phyloP scores from a whole-genome alignment of 164 flowering plant genomes.

The Vitis cinerea region DNA sequence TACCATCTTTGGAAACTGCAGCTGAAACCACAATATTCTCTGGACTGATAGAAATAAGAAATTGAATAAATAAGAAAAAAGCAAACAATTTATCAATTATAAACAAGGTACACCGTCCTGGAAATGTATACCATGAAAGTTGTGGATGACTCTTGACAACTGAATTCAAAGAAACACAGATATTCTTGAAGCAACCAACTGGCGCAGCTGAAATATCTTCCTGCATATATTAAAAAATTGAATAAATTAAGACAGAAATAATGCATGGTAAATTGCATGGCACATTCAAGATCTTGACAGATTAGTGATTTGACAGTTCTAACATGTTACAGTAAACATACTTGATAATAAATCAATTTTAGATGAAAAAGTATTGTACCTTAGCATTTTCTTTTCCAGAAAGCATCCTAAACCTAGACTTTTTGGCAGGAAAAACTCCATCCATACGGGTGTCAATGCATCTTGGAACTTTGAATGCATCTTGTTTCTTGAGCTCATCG shows the following conservation, averaged over 20 bases:
- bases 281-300: background rate
- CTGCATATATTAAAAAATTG: slow-evolving; percentile 23
- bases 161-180: slow-evolving; percentile 26
- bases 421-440: slow-evolving; percentile 76
- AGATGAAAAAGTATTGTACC: slow-evolving; percentile 36
- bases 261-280: background rate
- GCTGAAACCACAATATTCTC: slow-evolving; percentile 21
- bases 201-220: slow-evolving; percentile 33
- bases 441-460: slow-evolving; percentile 70
- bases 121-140: slow-evolving; percentile 37
- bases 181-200: slow-evolving; percentile 24
- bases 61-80: slow-evolving; percentile 8
- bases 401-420: slow-evolving; percentile 54
- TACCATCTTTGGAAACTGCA: slow-evolving; percentile 31
- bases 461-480: slow-evolving; percentile 48
- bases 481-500: slow-evolving; percentile 47
- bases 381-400: slow-evolving; percentile 56
- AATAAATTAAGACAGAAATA: background rate
- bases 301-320: no score
- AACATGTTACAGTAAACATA: no score
- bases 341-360: background rate
- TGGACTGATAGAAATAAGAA: slow-evolving; percentile 21
- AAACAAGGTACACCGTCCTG: background rate
- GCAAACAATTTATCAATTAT: background rate
- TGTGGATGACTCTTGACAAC: slow-evolving; percentile 33